Evolutionary conservation across 164 flowering plant genomes (phyloP).

Genomic region (Sedum album): DNA sequence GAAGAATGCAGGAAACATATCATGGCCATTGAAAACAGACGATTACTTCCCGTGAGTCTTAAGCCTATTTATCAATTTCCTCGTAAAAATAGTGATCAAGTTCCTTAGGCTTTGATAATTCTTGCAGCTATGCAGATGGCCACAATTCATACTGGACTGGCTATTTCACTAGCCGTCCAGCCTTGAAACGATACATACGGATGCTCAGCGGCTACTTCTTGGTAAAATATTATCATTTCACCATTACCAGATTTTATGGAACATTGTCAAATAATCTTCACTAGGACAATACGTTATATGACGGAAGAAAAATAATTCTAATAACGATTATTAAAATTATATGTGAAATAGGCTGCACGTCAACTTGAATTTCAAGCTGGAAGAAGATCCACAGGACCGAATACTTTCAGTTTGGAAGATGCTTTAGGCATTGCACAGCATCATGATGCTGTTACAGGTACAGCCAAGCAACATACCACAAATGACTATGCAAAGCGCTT

Average conservation of each 20-base stretch:
- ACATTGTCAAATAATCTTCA: neutral
- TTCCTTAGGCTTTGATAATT: neutral
- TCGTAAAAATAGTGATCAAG: neutral
- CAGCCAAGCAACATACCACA: constrained; percentile 83
- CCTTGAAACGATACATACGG: constrained; percentile 68
- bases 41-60: constrained; percentile 79
- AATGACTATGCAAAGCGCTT: constrained; percentile 81
- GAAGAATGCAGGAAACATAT: constrained; percentile 50
- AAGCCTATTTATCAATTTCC: neutral
- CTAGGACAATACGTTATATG: neutral
- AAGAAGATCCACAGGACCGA: constrained; percentile 40
- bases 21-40: constrained; percentile 79
- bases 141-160: constrained; percentile 91
- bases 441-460: constrained; percentile 88
- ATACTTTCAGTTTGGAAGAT: constrained; percentile 61
- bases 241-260: neutral
- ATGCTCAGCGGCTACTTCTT: constrained; percentile 76
- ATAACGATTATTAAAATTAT: neutral
- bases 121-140: constrained; percentile 67
- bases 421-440: constrained; percentile 86
- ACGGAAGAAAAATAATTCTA: too few relatives aligned
- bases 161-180: constrained; percentile 83
- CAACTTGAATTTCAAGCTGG: constrained; percentile 80
- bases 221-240: constrained; percentile 30
- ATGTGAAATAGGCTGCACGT: constrained; percentile 64